Evolutionary conservation across 1,139 yeast species (phyloP), one percentile per base, ranked within the genome.

Genomic region (Chernovozyma aurita): DNA sequence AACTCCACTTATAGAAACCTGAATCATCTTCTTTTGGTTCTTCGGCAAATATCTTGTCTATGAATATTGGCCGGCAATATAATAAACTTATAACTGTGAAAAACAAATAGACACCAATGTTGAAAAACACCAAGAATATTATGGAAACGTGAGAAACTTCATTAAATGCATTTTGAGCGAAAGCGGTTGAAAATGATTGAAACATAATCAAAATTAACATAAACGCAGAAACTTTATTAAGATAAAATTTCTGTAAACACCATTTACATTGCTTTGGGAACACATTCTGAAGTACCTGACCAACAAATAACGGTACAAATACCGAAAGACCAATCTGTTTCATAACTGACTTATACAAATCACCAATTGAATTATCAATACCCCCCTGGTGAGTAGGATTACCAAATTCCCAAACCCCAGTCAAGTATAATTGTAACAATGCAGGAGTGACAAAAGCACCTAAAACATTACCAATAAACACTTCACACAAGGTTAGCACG

Each of bases 391-490:
- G 60, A 1, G 85, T 78, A 4, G 97, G 96, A 51, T 86, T 86
- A n/a, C 92, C 95, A 53, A 80, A 85, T 11, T 63, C 69, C 81
- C 94, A 86, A 0, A 67, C 59, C 1, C 82, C 71, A 2, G 69
- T 58, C 47, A 76, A 54, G 52, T 74, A 86, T 78, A 87, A 61
- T 52, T 87, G 95, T 5, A 80, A 72, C 36, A 87, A 61, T 0
- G 94, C 92, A 0, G 96, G 96, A 0, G 95, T 84, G 20, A 88
- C 67, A 49, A 87, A 87, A 0, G 95, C 94, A 4, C 96, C 96
- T 28, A 86, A 53, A 33, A 87, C 54, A 52, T 88, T 87, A 2
- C 95, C 96, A 31, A 87, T 72, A 40, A 86, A 78, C 16, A 87
- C 95, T 53, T 86, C 95, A 57, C 94, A 82, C 12, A 86, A 64